Evolutionary conservation across 805 yeast genomes (phyloP), one percentile per base, ranked within the genome.

Genomic region (Cyberlindnera xylosilytica): DNA sequence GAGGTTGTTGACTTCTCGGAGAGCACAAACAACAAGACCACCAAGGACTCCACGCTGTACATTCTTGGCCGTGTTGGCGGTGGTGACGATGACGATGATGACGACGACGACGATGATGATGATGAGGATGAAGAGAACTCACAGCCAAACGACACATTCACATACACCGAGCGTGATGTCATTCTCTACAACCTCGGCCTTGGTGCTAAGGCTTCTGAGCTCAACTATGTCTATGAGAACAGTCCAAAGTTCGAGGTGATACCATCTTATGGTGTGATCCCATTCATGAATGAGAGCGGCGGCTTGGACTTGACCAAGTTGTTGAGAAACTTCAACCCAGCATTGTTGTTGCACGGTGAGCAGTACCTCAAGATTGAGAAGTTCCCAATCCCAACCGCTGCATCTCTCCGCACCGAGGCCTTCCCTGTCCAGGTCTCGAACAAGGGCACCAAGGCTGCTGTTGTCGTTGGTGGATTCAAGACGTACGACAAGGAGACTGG

Each of bases 271-370:
- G 96, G 96, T 44, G 96, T 88, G 39, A 79, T 91, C 54, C 91
- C 96, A 29, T 81, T 82, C 47, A 84, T 90, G 79, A 73, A 76
- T 51, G 76, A 81, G 36, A 75, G 72, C 38, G 69, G 79, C 43
- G 76, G 76, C 44, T 62, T 79, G 42, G 73, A 84, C 27, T 77
- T 83, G 61, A 68, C 74, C 47, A 69, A 73, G 45, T 63, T 82
- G 34, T 80, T 91, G 53, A 84, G 81, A 45, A 81, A 87, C 67
- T 91, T 87, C 73, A 87, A 87, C 66, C 96, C 93, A 47, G 83
- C 88, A 79, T 74, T 83, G 65, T 73, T 91, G 58, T 75, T 91
- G 53, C 98, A 91, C 63, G 99, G 98, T 46, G 99, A 91, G 68
- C 97, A 91, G 64, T 91, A 85, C 65, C 71, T 90, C 54, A 88